Base-by-base conservation (phyloP, 441 rosid species). In the Aleurites moluccanus region DNA sequence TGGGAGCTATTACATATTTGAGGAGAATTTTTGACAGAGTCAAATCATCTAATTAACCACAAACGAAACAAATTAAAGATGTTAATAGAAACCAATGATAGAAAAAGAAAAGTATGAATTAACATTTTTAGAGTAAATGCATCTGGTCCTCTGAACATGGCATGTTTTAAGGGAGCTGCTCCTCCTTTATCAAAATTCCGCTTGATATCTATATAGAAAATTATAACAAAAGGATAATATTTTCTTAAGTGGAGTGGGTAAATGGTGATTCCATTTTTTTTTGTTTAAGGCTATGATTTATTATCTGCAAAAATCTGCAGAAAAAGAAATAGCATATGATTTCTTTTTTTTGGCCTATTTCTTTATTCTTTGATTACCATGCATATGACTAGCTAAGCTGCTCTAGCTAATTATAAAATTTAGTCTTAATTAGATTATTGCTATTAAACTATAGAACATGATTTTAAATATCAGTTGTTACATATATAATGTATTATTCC, bases 141-240 rank as follows among this genome's bases (percentile, higher is more conserved):
- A 55, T 42, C 72, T 55, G 49, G 74, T 56, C 69, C 71, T 2
- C 59, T 55, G 71, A 80, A 78, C 80, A 69, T 72, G 82, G 81
- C 83, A 81, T 79, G 77, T 69, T 77, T 79, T 68, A 18, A 67
- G 82, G 83, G 76, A 75, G 50, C n/a, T n/a, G n/a, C n/a, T n/a
- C n/a, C n/a, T n/a, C n/a, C n/a, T n/a, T n/a, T n/a, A n/a, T n/a
- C n/a, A n/a, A n/a, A 23, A 56, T 75, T 49, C 10, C 52, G 57
- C 65, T 63, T 76, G n/a, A 56, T 69, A 63, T 55, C 44, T 11
- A 60, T 27, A 8, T 6, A 13, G 27, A 13, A 23, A 25, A 11
- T 35, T 35, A 35, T 10, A 30, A 68, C 15, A 10, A 50, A 61
- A 3, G 33, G 21, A 18, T 50, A 56, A 60, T 13, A 40, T 77